phyloP scores from a whole-genome alignment of 805 yeast genomes.

The Yarrowia bubula region DNA sequence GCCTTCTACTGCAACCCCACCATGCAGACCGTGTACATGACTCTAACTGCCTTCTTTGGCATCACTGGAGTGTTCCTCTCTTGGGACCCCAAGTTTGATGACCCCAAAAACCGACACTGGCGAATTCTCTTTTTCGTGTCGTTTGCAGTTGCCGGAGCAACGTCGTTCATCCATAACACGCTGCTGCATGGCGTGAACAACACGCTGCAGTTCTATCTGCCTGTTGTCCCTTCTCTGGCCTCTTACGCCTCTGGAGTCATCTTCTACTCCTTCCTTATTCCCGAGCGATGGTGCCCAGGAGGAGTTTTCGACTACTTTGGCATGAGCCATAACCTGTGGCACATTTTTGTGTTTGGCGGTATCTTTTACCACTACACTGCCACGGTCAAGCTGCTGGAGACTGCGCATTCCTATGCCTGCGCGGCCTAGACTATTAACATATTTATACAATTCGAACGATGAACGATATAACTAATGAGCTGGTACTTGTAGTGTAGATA shows the following conservation, averaged over 20 bases:
- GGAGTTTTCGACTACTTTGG: slow-evolving; percentile 45
- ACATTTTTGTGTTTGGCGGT: slow-evolving; percentile 83
- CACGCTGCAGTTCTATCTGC: slow-evolving; percentile 58
- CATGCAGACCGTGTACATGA: slow-evolving; percentile 51
- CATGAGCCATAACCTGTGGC: slow-evolving; percentile 98
- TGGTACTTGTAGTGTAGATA: neutral
- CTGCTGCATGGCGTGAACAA: slow-evolving; percentile 54
- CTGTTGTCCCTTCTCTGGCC: slow-evolving; percentile 66
- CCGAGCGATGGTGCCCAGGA: slow-evolving; percentile 66
- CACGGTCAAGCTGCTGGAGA: slow-evolving; percentile 64
- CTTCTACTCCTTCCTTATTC: slow-evolving; percentile 82
- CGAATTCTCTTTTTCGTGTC: slow-evolving; percentile 79
- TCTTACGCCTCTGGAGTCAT: slow-evolving; percentile 82
- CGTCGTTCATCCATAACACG: slow-evolving; percentile 58
- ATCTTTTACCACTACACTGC: slow-evolving; percentile 86
- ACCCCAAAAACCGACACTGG: slow-evolving; percentile 76
- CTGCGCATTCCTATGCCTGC: slow-evolving; percentile 32
- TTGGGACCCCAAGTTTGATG: slow-evolving; percentile 91
- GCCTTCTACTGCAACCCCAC: slow-evolving; percentile 62
- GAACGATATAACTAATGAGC: neutral
- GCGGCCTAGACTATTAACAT: slow-evolving; percentile 4
- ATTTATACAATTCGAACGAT: neutral
- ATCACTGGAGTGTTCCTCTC: slow-evolving; percentile 70
- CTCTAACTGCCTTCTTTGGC: slow-evolving; percentile 66
- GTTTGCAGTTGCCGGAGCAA: slow-evolving; percentile 70